Base-by-base conservation (phyloP, 176 grass and related monocot species). In the Oryza meridionalis region DNA sequence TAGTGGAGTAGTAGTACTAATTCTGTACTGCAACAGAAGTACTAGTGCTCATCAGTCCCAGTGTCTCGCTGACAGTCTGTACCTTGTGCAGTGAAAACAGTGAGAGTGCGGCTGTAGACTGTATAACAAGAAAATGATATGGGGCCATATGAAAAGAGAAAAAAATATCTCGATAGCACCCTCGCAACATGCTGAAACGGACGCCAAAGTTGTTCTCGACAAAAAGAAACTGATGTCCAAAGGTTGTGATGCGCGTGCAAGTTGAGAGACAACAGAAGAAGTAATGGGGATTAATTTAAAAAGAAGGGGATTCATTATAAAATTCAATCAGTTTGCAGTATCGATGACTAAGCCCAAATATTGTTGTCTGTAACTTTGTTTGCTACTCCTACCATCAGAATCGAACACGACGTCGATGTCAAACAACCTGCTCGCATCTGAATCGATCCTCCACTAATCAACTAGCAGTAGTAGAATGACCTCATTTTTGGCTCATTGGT, bases 381-480 rank as follows among this genome's bases (percentile, higher is more conserved):
- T 31, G 29, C 29, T 31, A 31, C 29, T 31, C 29, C 29, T 31
- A 31, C 29, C 29, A 31, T 31, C 3, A 35, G 69, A 82, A 74
- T 83, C 55, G 58, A 62, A 29, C 11, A 50, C 71, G 81, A 83
- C 69, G 24, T 70, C 44, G 74, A 83, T 44, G 46, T 88, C 17
- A 67, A 77, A 9, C 31, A 72, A 50, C 2, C 27, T 50, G 55
- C 72, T 58, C 21, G 47, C 37, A 65, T 85, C 66, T 53, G 33
- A 21, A 65, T 26, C 46, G 27, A 67, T 67, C 10, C 24, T 13
- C 58, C 58, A 49, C 25, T 32, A 65, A 73, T 73, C 38, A 73
- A 84, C 35, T 47, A 80, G 66, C 19, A 84, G 13, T 59, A 80
- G 66, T 45, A 75, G 7, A 73, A 66, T 81, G 80, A 31, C 49